phyloP scores from a whole-genome alignment of 2,329 filamentous ascomycete genomes.

The Botrytis elliptica region DNA sequence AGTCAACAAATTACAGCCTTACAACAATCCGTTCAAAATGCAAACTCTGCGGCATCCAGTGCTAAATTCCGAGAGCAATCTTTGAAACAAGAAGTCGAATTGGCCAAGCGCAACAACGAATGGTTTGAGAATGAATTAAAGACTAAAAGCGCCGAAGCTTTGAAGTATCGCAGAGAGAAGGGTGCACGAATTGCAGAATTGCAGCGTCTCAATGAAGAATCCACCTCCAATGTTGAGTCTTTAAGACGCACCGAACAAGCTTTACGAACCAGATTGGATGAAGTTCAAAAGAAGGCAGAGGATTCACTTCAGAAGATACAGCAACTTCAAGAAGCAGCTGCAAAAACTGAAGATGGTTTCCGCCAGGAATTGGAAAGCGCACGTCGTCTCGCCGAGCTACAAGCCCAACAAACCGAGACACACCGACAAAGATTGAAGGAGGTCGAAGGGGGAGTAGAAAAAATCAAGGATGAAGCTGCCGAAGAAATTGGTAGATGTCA shows the following conservation, averaged over 20 bases:
- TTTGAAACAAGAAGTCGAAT: conserved; percentile 84
- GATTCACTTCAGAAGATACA: conserved; percentile 80
- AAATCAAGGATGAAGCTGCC: conserved; percentile 60
- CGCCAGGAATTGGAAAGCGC: conserved; percentile 81
- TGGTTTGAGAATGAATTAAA: conserved; percentile 92
- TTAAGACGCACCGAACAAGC: conserved; percentile 77
- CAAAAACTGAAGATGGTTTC: conserved; percentile 81
- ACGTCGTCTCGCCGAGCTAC: conserved; percentile 77
- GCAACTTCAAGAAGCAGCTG: conserved; percentile 78
- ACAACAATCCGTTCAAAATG: conserved; percentile 79
- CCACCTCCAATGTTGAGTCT: conserved; percentile 71
- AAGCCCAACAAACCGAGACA: conserved; percentile 71
- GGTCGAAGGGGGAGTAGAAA: conserved; percentile 60
- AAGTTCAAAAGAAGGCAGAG: conserved; percentile 82
- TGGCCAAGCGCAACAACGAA: conserved; percentile 85
- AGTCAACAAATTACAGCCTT: conserved; percentile 77
- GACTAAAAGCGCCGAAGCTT: conserved; percentile 80
- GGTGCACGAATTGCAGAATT: conserved; percentile 83
- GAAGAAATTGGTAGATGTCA: conserved; percentile 54
- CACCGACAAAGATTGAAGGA: conserved; percentile 69
- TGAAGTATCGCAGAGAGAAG: conserved; percentile 94
- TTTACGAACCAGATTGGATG: conserved; percentile 76
- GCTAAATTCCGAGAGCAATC: conserved; percentile 89
- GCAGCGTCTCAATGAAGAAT: conserved; percentile 84
- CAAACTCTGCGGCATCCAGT: conserved; percentile 75